phyloP scores from a whole-genome alignment of 208 protist species.

The Acanthamoeba royreba region DNA sequence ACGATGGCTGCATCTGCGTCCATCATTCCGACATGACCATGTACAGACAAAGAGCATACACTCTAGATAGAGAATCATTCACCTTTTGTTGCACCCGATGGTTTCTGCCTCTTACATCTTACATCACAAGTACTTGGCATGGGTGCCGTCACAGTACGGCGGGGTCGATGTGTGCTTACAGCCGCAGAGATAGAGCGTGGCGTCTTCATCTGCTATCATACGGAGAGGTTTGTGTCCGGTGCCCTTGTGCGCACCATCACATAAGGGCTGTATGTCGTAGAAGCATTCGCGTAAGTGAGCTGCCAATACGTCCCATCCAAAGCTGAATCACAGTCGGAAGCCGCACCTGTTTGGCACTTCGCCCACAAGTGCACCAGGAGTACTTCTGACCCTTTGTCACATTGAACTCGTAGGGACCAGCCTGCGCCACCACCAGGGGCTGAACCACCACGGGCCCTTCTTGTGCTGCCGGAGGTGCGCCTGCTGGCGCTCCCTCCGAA shows the following conservation, averaged over 20 bases:
- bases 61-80: too few species aligned
- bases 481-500: too few species aligned
- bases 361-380: slow-evolving; percentile 21
- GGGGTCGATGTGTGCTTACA: neutral
- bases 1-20: too few species aligned
- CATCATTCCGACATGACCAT: too few species aligned
- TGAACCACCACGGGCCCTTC: neutral
- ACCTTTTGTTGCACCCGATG: too few species aligned
- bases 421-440: neutral
- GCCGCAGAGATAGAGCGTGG: neutral
- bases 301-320: neutral
- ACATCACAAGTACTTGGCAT: neutral
- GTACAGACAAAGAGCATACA: too few species aligned
- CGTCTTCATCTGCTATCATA: slow-evolving; percentile 18
- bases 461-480: too few species aligned
- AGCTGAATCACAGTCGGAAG: neutral
- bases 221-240: slow-evolving; percentile 4
- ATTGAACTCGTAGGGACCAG: neutral
- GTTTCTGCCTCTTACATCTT: too few species aligned
- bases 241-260: slow-evolving; percentile 25
- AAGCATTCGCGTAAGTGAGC: neutral
- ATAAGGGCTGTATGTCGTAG: neutral
- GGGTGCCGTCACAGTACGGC: slow-evolving; percentile 4
- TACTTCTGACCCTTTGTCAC: neutral
- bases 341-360: neutral